phyloP scores from a whole-genome alignment of 495 filamentous ascomycete genomes.

The Aspergillus nanangensis region DNA sequence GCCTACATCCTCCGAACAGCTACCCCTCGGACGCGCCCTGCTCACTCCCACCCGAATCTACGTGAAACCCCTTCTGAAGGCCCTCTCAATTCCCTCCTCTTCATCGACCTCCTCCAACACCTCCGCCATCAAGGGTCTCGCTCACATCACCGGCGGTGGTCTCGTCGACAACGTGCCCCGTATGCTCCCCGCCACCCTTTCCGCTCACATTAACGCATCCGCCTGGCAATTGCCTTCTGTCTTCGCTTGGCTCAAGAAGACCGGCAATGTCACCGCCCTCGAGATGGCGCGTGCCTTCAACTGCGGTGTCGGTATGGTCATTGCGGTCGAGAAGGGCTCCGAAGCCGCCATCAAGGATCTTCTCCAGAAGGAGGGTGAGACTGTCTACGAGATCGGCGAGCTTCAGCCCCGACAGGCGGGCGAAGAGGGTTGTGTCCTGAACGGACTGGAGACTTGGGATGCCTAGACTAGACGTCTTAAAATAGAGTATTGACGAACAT shows the following conservation, averaged over 20 bases:
- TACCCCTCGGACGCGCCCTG: slow-evolving; percentile 66
- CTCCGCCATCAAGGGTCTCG: slow-evolving; percentile 87
- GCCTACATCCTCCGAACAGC: slow-evolving; percentile 23
- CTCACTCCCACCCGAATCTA: slow-evolving; percentile 80
- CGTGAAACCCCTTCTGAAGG: slow-evolving; percentile 65
- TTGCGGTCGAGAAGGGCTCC: slow-evolving; percentile 62
- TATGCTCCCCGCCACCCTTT: slow-evolving; percentile 74
- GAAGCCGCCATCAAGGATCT: slow-evolving; percentile 44
- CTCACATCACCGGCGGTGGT: slow-evolving; percentile 95
- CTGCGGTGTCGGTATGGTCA: slow-evolving; percentile 86
- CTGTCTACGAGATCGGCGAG: slow-evolving; percentile 68
- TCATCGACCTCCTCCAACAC: slow-evolving; percentile 45
- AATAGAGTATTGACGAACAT: slow-evolving; percentile 1
- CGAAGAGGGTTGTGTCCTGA: slow-evolving; percentile 63
- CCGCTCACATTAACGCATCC: slow-evolving; percentile 70
- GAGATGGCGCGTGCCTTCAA: slow-evolving; percentile 96
- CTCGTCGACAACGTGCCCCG: slow-evolving; percentile 88
- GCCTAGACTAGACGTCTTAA: slow-evolving; percentile 21
- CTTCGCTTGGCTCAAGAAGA: slow-evolving; percentile 77
- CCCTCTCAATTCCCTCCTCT: slow-evolving; percentile 34
- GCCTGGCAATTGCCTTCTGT: slow-evolving; percentile 69
- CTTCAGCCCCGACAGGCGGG: slow-evolving; percentile 47
- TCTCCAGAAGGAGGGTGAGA: slow-evolving; percentile 67
- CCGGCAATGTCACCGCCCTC: slow-evolving; percentile 62
- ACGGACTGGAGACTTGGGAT: slow-evolving; percentile 68